These are phyloP conservation scores for Pseudogymnoascus sp. DNA, from an alignment of 2,329 filamentous ascomycete species.

Conservation along the genomic window DNA sequence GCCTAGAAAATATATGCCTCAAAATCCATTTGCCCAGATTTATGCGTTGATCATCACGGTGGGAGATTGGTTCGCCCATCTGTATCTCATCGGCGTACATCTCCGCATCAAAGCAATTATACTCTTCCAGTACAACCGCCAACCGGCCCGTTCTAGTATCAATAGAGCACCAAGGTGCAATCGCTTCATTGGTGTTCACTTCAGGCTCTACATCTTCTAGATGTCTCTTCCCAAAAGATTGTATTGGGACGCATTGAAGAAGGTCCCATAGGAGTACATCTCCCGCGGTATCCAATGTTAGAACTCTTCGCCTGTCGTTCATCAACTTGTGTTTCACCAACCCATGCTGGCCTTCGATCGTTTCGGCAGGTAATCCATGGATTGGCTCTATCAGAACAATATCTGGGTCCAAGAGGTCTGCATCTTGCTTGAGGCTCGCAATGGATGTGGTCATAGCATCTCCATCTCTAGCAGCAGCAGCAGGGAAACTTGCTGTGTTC, in stretches of 20 bases:
- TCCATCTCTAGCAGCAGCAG: constrained; percentile 42
- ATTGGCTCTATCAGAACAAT: constrained; percentile 52
- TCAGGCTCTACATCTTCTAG: constrained; percentile 84
- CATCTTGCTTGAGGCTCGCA: constrained; percentile 48
- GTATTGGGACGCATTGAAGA: constrained; percentile 76
- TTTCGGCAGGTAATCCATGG: constrained; percentile 63
- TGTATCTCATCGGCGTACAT: constrained; percentile 89
- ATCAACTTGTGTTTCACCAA: constrained; percentile 87
- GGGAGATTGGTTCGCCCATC: constrained; percentile 66
- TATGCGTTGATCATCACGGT: constrained; percentile 90
- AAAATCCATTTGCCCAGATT: constrained; percentile 96
- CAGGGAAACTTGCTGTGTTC: constrained; percentile 71
- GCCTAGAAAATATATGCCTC: constrained; percentile 79
- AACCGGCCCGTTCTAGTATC: constrained; percentile 89
- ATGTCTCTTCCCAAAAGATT: constrained; percentile 90
- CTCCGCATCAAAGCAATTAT: constrained; percentile 95
- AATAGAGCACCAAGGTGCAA: constrained; percentile 93
- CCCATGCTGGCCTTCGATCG: constrained; percentile 91
- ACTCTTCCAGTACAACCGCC: constrained; percentile 84
- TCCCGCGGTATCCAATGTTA: constrained; percentile 90
- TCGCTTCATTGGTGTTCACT: constrained; percentile 80
- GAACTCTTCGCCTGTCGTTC: constrained; percentile 80
- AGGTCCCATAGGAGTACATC: constrained; percentile 95
- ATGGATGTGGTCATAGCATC: constrained; percentile 47
- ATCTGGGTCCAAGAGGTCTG: constrained; percentile 45